phyloP scores from a whole-genome alignment of 805 yeast species.

The Hanseniaspora nectarophila region DNA sequence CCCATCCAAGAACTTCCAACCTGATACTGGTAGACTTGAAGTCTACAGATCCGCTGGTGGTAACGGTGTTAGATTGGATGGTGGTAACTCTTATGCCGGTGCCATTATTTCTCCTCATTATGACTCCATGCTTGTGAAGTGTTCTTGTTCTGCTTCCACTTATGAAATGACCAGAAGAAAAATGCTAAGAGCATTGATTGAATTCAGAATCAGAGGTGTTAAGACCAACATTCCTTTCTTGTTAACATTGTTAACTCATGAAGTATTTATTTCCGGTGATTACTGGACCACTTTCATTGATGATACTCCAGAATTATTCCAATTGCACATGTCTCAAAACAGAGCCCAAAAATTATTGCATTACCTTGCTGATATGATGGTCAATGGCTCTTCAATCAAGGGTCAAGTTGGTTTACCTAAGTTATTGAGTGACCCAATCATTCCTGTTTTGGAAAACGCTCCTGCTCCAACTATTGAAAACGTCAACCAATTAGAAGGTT shows the following conservation, averaged over 20 bases:
- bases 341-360: conserved; percentile 89
- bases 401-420: conserved; percentile 93
- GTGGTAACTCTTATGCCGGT: conserved; percentile 97
- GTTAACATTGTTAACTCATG: conserved; percentile 80
- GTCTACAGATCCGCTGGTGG: conserved; percentile 98
- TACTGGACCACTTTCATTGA: conserved; percentile 99
- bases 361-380: conserved; percentile 85
- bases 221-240: conserved; percentile 96
- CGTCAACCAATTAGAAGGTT: conserved; percentile 37
- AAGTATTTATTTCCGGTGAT: conserved; percentile 68
- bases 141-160: conserved; percentile 93
- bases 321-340: conserved; percentile 88
- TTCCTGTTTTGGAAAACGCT: conserved; percentile 64
- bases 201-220: conserved; percentile 97
- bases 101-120: conserved; percentile 93
- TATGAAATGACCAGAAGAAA: conserved; percentile 94
- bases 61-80: conserved; percentile 96
- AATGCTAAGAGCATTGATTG: conserved; percentile 93
- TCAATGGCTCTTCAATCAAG: conserved; percentile 88
- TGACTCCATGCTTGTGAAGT: conserved; percentile 95
- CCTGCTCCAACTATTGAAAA: conserved; percentile 42
- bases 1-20: conserved; percentile 91
- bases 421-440: conserved; percentile 56
- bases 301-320: conserved; percentile 92
- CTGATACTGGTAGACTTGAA: conserved; percentile 96